These are phyloP conservation scores for Boletus subparvulus DNA, from an alignment of 768 basidiomycete genomes.

Conservation along the genomic window DNA sequence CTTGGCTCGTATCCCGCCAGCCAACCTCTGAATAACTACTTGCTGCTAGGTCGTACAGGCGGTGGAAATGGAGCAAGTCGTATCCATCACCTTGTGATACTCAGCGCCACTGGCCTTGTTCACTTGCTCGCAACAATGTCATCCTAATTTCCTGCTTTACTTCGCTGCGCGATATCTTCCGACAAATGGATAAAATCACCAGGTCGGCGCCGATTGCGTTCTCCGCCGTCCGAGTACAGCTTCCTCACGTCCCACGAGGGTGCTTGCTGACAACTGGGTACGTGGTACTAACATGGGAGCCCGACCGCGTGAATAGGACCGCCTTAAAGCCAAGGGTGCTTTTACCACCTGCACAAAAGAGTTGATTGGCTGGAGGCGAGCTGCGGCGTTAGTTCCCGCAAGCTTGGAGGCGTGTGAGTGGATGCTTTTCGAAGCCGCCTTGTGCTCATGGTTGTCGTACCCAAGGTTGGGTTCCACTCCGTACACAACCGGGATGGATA, in stretches of 20 bases:
- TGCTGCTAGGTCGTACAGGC: too few relatives aligned
- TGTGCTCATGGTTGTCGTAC: background rate
- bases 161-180: background rate
- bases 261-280: too few relatives aligned
- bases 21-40: too few relatives aligned
- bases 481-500: background rate
- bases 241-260: too few relatives aligned
- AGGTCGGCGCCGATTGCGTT: background rate
- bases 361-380: background rate
- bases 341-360: background rate
- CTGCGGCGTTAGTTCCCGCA: background rate
- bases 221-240: background rate
- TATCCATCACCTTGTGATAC: background rate
- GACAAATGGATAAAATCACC: background rate
- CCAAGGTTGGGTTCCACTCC: background rate
- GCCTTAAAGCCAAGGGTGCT: background rate
- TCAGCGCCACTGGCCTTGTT: background rate
- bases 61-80: too few relatives aligned
- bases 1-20: too few relatives aligned
- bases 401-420: background rate
- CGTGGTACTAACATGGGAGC: too few relatives aligned
- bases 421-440: background rate
- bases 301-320: background rate
- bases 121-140: background rate
- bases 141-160: background rate